A percentile compares a stretch with the other conserved stretches of the same genome.
phyloP scores from a whole-genome alignment of 2,329 filamentous ascomycete species.

The Pseudocercospora vitis region DNA sequence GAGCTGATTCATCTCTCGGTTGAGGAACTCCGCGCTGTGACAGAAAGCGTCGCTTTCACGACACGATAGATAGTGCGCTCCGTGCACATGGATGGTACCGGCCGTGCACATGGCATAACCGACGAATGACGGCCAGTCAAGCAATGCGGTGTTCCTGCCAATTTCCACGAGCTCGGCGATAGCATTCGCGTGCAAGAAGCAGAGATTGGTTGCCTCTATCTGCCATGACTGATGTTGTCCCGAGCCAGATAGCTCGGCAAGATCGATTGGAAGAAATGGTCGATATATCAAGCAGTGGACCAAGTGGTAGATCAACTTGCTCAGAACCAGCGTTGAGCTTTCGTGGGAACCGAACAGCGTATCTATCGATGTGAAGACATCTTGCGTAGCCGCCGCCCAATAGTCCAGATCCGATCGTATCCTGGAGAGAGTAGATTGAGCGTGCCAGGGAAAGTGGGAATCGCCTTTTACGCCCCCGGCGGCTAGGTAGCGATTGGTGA shows the following conservation, averaged over 20 bases:
- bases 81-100: constrained; percentile 84
- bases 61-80: constrained; percentile 70
- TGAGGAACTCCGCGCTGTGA: constrained; percentile 67
- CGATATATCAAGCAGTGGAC: constrained; percentile 85
- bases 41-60: constrained; percentile 64
- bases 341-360: constrained; percentile 74
- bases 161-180: constrained; percentile 81
- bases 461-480: constrained; percentile 85
- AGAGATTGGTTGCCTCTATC: constrained; percentile 85
- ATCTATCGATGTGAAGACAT: constrained; percentile 74
- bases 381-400: constrained; percentile 79
- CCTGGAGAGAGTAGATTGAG: constrained; percentile 79
- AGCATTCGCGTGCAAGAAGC: constrained; percentile 82
- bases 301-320: constrained; percentile 83
- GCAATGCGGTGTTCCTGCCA: constrained; percentile 68
- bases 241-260: constrained; percentile 74
- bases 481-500: constrained; percentile 79
- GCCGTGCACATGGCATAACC: constrained; percentile 85
- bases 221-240: constrained; percentile 91
- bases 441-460: constrained; percentile 88
- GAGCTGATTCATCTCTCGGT: constrained; percentile 76
- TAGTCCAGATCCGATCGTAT: constrained; percentile 82
- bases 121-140: constrained; percentile 84
- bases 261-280: constrained; percentile 80
- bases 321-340: constrained; percentile 74